Base-by-base conservation (phyloP, 1,284 basidiomycete genomes). In the Tylopilus sp. region DNA sequence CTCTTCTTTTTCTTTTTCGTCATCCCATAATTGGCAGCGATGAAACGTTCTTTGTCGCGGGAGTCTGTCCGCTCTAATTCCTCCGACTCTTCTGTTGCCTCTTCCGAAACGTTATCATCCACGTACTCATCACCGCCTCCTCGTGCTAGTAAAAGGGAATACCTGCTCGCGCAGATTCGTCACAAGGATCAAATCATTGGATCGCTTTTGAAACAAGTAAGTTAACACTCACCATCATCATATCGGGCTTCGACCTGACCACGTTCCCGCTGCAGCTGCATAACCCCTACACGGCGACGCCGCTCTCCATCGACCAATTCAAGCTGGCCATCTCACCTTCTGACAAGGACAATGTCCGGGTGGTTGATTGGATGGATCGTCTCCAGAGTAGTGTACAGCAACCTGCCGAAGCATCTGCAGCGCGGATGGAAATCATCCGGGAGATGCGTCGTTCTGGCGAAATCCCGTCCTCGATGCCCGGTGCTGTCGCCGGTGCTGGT, bases 121-220 rank as follows among this genome's bases (percentile, higher is more conserved):
- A 56, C 55, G 4, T 59, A 51, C 61, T 69, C 58, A 65, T 56
- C 54, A 31, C 55, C 54, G 4, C 44, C 48, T 44, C 44, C 48
- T 44, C 63, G 51, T 50, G 57, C 69, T 60, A 90, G 88, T 63
- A 90, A 89, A 72, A 80, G 85, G 50, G 86, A 90, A 61, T 88
- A 88, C 61, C 73, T 91, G 15, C 77, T 90, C 30, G 84, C 85
- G 3, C 85, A 90, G 64, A 84, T 91, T 55, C 77, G 82, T 51
- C 85, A 89, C 70, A 91, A 91, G 71, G 88, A 91, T 69, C 74
- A 80, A 20, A 83, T 89, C 58, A 91, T 91, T 58, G 85, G 89
- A 57, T 83, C 82, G 14, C 76, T 91, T 26, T 75, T 91, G 59
- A 88, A 88, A 64, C 85, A 89, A 73, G 86, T 83, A 30, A 21